A percentile compares a stretch with the other conserved stretches of the same genome.
Evolutionary conservation across 768 basidiomycete genomes (phyloP).

Genomic region (Phlegmacium glaucopus): DNA sequence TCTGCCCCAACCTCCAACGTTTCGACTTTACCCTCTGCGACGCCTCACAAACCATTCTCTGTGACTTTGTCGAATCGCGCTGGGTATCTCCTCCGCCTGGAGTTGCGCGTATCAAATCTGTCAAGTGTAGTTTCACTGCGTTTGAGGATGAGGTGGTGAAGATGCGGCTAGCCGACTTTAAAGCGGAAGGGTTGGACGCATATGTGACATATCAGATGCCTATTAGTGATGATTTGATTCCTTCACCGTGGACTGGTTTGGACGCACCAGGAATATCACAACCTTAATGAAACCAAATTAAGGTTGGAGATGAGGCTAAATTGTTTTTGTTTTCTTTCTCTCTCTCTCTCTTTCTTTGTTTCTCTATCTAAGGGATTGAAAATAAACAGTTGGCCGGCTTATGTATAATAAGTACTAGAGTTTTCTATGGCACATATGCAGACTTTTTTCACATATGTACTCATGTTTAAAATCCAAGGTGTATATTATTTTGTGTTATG

Average conservation of each 20-base stretch:
- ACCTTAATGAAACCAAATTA: background rate
- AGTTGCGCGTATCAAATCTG: constrained; percentile 14
- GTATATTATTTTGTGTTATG: too few relatives aligned
- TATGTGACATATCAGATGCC: constrained; percentile 20
- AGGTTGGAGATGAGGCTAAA: background rate
- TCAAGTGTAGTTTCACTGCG: constrained; percentile 23
- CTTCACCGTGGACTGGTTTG: constrained; percentile 28
- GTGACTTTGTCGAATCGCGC: constrained; percentile 22
- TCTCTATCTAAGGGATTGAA: too few relatives aligned
- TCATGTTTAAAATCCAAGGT: too few relatives aligned
- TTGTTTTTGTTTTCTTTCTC: too few relatives aligned
- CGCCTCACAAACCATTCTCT: constrained; percentile 22
- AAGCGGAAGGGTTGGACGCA: constrained; percentile 19
- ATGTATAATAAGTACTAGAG: too few relatives aligned
- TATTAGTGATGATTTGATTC: constrained; percentile 21
- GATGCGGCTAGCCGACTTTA: constrained; percentile 14
- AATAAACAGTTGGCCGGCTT: too few relatives aligned
- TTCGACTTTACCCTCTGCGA: constrained; percentile 24
- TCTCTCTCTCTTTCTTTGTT: too few relatives aligned
- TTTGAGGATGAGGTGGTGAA: constrained; percentile 18
- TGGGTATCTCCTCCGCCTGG: constrained; percentile 13
- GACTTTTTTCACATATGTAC: too few relatives aligned
- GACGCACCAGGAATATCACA: constrained; percentile 5
- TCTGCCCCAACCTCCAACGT: constrained; percentile 21
- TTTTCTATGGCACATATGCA: too few relatives aligned